Percentiles rank a stretch among this genome's conserved stretches.
phyloP scores from a whole-genome alignment of 208 protist species.

The Trypanosoma congolense region DNA sequence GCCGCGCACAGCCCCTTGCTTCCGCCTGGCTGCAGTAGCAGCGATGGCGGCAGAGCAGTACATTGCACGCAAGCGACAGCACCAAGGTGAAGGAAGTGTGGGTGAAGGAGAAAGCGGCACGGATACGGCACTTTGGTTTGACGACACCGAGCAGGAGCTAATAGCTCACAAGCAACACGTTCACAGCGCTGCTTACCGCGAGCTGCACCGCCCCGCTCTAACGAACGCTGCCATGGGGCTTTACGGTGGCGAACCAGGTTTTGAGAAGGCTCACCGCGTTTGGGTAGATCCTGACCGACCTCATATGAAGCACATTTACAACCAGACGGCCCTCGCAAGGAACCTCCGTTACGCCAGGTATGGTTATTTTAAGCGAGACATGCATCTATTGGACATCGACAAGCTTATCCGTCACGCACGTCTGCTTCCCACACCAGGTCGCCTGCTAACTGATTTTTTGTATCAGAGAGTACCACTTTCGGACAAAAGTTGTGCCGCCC shows the following conservation, averaged over 20 bases:
- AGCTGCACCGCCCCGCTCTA: slow-evolving; percentile 80
- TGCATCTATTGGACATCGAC: slow-evolving; percentile 87
- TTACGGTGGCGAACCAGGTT: slow-evolving; percentile 87
- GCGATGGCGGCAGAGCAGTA: slow-evolving; percentile 14
- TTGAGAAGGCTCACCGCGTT: slow-evolving; percentile 86
- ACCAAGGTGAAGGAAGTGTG: slow-evolving; percentile 5
- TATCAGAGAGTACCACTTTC: slow-evolving; percentile 82
- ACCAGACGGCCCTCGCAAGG: slow-evolving; percentile 74
- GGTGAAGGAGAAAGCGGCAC: not conserved
- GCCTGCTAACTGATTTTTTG: slow-evolving; percentile 86
- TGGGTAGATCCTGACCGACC: slow-evolving; percentile 89
- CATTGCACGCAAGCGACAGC: slow-evolving; percentile 31
- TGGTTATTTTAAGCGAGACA: slow-evolving; percentile 88
- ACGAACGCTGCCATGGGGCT: slow-evolving; percentile 82
- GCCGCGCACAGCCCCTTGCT: slow-evolving; percentile 2
- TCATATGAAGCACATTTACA: slow-evolving; percentile 89
- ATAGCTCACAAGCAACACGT: slow-evolving; percentile 47
- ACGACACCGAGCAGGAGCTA: slow-evolving; percentile 46
- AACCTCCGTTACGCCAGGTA: slow-evolving; percentile 89
- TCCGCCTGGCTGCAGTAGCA: slow-evolving; percentile 17
- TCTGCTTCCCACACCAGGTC: slow-evolving; percentile 79
- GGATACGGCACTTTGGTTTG: slow-evolving; percentile 51
- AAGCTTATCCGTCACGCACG: slow-evolving; percentile 88
- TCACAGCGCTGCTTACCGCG: slow-evolving; percentile 65
- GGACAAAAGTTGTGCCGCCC: slow-evolving; percentile 74